These are phyloP conservation scores for Globisporangium lucens DNA, from an alignment of 352 stramenopile species.

Conservation along the genomic window DNA sequence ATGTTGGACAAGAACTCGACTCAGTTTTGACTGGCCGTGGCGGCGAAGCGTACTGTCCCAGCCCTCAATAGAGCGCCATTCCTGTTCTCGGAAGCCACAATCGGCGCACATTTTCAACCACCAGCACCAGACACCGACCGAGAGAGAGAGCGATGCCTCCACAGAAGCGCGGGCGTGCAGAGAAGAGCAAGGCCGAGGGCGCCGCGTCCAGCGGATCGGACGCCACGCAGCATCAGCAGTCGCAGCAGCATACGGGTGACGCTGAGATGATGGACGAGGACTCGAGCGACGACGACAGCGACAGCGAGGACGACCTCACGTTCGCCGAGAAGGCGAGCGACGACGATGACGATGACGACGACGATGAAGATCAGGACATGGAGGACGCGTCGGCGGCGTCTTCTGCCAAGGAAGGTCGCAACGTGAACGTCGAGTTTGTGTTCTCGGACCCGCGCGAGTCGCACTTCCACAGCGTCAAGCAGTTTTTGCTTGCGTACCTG, in stretches of 20 bases:
- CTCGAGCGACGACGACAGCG: slow-evolving; percentile 38
- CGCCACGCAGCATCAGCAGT: slow-evolving; percentile 11
- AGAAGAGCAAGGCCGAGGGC: slow-evolving; percentile 17
- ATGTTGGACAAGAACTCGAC: background rate
- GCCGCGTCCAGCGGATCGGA: slow-evolving; percentile 4
- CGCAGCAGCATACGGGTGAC: slow-evolving; percentile 11
- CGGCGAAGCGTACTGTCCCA: background rate
- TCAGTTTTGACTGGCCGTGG: slow-evolving; percentile 11
- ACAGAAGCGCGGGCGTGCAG: slow-evolving; percentile 29
- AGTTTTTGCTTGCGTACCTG: slow-evolving; percentile 77
- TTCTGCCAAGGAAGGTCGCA: slow-evolving; percentile 17
- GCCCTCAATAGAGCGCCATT: slow-evolving; percentile 6
- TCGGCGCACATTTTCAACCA: slow-evolving; percentile 7
- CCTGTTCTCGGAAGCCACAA: background rate
- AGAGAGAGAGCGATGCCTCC: slow-evolving; percentile 22
- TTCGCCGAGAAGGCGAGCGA: slow-evolving; percentile 38
- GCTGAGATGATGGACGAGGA: slow-evolving; percentile 50
- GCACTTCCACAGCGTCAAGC: slow-evolving; percentile 87
- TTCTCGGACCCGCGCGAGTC: slow-evolving; percentile 77
- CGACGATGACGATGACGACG: slow-evolving; percentile 43
- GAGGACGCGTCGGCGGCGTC: slow-evolving; percentile 25
- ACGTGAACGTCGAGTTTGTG: slow-evolving; percentile 79
- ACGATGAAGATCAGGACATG: slow-evolving; percentile 55
- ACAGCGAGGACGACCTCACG: slow-evolving; percentile 61
- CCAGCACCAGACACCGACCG: background rate